Evolutionary conservation across 805 yeast species (phyloP), one percentile per base, ranked within the genome.

Genomic region (Cyberlindnera meyerae): DNA sequence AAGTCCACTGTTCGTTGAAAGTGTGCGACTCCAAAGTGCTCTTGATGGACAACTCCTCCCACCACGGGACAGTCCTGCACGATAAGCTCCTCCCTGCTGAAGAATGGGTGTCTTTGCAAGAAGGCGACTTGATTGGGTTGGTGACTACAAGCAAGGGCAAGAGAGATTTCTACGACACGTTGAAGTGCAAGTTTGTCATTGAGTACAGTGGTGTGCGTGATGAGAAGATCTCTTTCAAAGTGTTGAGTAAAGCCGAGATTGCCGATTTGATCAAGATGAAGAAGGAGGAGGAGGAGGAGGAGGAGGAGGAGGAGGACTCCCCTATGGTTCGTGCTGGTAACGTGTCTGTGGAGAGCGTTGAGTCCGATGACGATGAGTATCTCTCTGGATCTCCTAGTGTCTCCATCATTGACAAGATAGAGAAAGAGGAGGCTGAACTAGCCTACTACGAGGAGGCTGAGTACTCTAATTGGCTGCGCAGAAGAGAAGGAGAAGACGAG

Each of bases 21-120:
- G n/a, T n/a, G n/a, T n/a, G n/a, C n/a, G n/a, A n/a, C n/a, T 22
- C 9, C 18, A 27, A 16, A 21, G 18, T 16, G 22, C 27, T 24
- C 21, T 22, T 37, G 15, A 22, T 7, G 26, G 40, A 29, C 27
- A 12, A 21, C 9, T 9, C 7, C 22, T 20, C 22, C 9, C 22
- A 36, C 24, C 45, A 42, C 18, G 45, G 44, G 6, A 39, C 40
- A 5, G 45, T 42, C 3, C 35, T 42, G 5, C 33, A 29, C 17
- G 42, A 31, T 24, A 11, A 13, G 12, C 8, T 31, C 27, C 27
- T 41, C 20, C 13, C 20, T 7, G 18, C 36, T 18, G 33, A 26
- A 4, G 11, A 22, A 7, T 13, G 21, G 21, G 38, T 28, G 5
- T 12, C 16, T 11, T 11, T 41, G 27, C 15, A 25, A 28, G 8